Evolutionary conservation across 805 yeast genomes (phyloP), one percentile per base, ranked within the genome.

Genomic region (Monosporozyma aerobia): DNA sequence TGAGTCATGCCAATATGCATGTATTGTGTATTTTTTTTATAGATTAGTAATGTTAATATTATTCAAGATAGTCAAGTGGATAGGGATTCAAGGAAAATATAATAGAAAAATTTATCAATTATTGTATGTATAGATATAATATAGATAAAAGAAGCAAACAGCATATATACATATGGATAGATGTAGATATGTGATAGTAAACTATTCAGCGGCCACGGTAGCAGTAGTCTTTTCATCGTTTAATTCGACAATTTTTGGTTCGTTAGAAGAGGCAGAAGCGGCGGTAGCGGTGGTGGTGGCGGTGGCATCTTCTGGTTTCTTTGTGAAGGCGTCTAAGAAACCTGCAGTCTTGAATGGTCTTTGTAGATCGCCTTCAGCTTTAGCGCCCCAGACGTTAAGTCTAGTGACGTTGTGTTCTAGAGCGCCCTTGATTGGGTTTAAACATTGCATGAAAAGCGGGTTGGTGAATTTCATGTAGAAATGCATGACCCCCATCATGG

Each of bases 401-500:
- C 88, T 83, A 63, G 90, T 95, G 60, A 89, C 82, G 74, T 90
- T 90, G 65, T 87, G 76, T 75, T 94, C 98, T 56, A 89, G 73
- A 47, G 95, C 96, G 61, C 85, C 74, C 80, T 94, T 92, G 64
- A 94, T 76, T 51, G 97, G 92, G 52, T 94, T 80, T 61, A 94
- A 79, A 59, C 90, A 82, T 77, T 92, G 98, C 90, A 92, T 86
- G 62, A 94, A 82, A 68, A 92, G 79, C 53, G 99, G 99, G 75
- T 94, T 90, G 71, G 97, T 90, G 79, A 88, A 92, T 75, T 90
- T 87, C 95, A 94, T 83, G 82, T 92, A 92, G 59, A 92, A 66
- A 73, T 92, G 99, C 97, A 94, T 90, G 83, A 92, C 87, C 29
- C 85, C 96, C 90, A 94, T 90, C 96, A 94, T 90, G 65, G 96